These are phyloP conservation scores for Albifimbria verrucaria DNA, from an alignment of 2,329 filamentous ascomycete genomes.

Conservation along the genomic window DNA sequence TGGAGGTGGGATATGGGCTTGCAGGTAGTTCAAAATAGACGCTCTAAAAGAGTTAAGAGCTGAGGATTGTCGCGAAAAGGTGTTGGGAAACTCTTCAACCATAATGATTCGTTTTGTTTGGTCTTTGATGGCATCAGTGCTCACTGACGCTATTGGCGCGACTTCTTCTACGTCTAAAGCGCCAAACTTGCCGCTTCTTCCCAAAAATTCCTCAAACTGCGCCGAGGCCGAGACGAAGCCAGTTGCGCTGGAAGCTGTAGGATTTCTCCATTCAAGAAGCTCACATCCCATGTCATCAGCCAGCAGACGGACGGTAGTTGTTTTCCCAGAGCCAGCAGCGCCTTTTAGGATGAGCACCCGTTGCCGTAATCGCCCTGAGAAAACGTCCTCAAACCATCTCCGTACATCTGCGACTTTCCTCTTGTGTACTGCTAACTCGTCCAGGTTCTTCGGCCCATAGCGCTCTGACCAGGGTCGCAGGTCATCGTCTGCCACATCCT, in stretches of 20 bases:
- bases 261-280: slow-evolving; percentile 89
- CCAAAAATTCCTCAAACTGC: slow-evolving; percentile 91
- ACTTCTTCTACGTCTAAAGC: slow-evolving; percentile 53
- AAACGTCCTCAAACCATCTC: slow-evolving; percentile 75
- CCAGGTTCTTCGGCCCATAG: slow-evolving; percentile 70
- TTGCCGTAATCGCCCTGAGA: slow-evolving; percentile 62
- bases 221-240: slow-evolving; percentile 68
- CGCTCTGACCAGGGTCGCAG: slow-evolving; percentile 81
- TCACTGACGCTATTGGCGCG: slow-evolving; percentile 22
- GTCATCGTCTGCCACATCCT: slow-evolving; percentile 42
- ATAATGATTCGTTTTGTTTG: slow-evolving; percentile 57
- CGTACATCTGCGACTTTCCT: slow-evolving; percentile 87
- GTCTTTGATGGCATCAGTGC: slow-evolving; percentile 13
- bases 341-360: slow-evolving; percentile 83
- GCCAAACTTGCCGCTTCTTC: slow-evolving; percentile 74
- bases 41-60: slow-evolving; percentile 69
- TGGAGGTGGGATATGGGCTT: slow-evolving; percentile 59
- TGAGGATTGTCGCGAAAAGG: slow-evolving; percentile 63
- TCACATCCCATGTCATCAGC: slow-evolving; percentile 74
- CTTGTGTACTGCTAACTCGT: slow-evolving; percentile 91
- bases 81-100: slow-evolving; percentile 80
- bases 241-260: slow-evolving; percentile 56
- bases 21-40: slow-evolving; percentile 72
- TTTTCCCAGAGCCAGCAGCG: slow-evolving; percentile 88
- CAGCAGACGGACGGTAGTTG: slow-evolving; percentile 76